Conservation (phyloP, 768 basidiomycete species). For the Gautieria morchelliformis region DNA sequence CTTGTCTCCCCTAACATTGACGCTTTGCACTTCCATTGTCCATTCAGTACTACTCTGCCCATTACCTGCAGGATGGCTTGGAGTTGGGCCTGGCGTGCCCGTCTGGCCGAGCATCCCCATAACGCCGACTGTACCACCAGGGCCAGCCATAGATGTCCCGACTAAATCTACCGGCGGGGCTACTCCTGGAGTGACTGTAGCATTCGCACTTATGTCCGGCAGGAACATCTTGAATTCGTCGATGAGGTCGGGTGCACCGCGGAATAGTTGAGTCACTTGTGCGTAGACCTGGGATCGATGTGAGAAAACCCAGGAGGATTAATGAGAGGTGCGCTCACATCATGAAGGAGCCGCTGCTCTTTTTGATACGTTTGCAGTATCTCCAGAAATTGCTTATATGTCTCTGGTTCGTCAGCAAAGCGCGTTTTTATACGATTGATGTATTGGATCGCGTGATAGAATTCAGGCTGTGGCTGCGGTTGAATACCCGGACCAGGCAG, state of each 20-base stretch:
- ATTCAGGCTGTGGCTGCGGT: conserved; percentile 34
- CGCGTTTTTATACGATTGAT: conserved; percentile 98
- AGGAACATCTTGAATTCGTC: conserved; percentile 77
- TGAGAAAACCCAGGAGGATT: conserved; percentile 20
- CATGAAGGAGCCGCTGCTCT: conserved; percentile 48
- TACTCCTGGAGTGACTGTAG: conserved; percentile 3
- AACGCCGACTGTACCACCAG: conserved; percentile 30
- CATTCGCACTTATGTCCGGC: conserved; percentile 36
- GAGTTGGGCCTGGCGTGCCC: conserved; percentile 22
- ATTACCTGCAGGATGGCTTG: conserved; percentile 9
- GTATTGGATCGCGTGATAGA: conserved; percentile 92
- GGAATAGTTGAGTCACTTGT: conserved; percentile 74
- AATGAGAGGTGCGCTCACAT: conserved; percentile 33
- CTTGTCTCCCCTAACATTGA: conserved; percentile 32
- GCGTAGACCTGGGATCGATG: conserved; percentile 58
- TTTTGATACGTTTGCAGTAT: conserved; percentile 83
- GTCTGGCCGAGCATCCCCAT: conserved; percentile 42
- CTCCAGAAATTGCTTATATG: conserved; percentile 84
- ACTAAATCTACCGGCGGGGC: conserved; percentile 1
- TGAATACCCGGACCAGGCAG: neutral
- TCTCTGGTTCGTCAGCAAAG: conserved; percentile 82
- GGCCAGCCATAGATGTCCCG: conserved; percentile 5
- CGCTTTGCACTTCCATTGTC: conserved; percentile 12
- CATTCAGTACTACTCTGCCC: neutral
- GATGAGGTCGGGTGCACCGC: conserved; percentile 70